phyloP scores from a whole-genome alignment of 768 basidiomycete genomes.

The Tephrocybe sp. region DNA sequence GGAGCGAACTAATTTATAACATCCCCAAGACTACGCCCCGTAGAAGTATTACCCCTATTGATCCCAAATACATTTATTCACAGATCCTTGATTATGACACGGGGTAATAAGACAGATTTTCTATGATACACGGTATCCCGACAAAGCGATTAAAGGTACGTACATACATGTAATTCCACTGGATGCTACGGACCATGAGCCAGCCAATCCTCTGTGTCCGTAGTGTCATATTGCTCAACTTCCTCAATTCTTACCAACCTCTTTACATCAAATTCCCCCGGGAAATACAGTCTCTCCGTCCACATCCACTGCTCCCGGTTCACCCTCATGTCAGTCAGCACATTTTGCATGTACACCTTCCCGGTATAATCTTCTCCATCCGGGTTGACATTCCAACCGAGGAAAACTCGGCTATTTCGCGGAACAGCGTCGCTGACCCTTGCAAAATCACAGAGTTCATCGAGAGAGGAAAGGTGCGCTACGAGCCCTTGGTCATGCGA shows the following conservation, averaged over 20 bases:
- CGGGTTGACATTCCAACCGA: slow-evolving; percentile 70
- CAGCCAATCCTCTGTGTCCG: slow-evolving; percentile 34
- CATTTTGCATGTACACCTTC: slow-evolving; percentile 39
- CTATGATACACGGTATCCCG: too few species aligned
- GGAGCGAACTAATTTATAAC: too few species aligned
- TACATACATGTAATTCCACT: neutral
- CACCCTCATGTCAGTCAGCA: slow-evolving; percentile 35
- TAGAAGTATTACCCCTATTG: too few species aligned
- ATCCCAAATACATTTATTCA: too few species aligned
- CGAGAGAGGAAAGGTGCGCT: slow-evolving; percentile 38
- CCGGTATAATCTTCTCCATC: slow-evolving; percentile 47
- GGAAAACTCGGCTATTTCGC: slow-evolving; percentile 46
- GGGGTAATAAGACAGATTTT: too few species aligned
- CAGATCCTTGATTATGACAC: too few species aligned
- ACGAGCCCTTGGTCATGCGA: slow-evolving; percentile 53
- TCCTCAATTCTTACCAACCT: slow-evolving; percentile 29
- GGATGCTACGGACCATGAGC: slow-evolving; percentile 16
- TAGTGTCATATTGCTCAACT: slow-evolving; percentile 33
- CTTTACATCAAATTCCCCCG: slow-evolving; percentile 32
- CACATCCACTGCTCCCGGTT: slow-evolving; percentile 34
- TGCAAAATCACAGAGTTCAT: slow-evolving; percentile 30
- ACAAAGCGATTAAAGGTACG: neutral
- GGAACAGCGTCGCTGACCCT: slow-evolving; percentile 18
- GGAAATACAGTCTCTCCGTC: slow-evolving; percentile 20
- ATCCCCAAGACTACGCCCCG: too few species aligned